phyloP scores from a whole-genome alignment of 495 filamentous ascomycete species.

The Penicillium argentinense region DNA sequence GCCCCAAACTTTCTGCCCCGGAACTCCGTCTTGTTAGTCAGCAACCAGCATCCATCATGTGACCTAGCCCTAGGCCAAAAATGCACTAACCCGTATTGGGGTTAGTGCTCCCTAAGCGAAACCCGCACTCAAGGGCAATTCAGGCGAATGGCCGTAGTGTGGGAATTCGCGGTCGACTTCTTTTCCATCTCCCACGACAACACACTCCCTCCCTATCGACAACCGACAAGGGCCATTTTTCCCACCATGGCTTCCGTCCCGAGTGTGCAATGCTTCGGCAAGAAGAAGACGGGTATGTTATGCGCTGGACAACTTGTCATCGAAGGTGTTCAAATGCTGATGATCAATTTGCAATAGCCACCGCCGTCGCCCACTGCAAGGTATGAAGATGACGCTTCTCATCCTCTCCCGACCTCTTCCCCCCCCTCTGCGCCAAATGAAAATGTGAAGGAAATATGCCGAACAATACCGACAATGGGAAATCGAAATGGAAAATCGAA shows the following conservation, averaged over 20 bases:
- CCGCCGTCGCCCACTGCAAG: conserved; percentile 93
- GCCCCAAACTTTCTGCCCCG: conserved; percentile 14
- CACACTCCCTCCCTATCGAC: conserved; percentile 48
- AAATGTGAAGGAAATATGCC: conserved; percentile 4
- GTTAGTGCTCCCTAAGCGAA: conserved; percentile 47
- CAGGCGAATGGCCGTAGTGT: conserved; percentile 29
- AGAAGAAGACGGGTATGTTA: conserved; percentile 76
- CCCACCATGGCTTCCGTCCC: conserved; percentile 74
- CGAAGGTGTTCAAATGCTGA: conserved; percentile 17
- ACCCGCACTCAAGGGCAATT: conserved; percentile 42
- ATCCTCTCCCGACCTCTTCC: conserved; percentile 11
- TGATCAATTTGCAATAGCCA: conserved; percentile 55
- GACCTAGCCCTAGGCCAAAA: conserved; percentile 31
- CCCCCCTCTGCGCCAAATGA: conserved; percentile 20
- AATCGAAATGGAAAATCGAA: neutral
- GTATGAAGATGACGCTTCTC: conserved; percentile 49
- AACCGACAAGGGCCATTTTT: conserved; percentile 45
- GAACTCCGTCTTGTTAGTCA: conserved; percentile 15
- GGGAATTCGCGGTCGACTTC: conserved; percentile 30
- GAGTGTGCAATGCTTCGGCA: conserved; percentile 94
- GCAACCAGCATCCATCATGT: conserved; percentile 26
- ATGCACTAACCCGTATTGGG: conserved; percentile 11
- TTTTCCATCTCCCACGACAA: conserved; percentile 36
- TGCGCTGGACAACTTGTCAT: conserved; percentile 1
- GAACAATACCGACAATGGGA: conserved; percentile 7